Evolutionary conservation across 163 green algal genomes (phyloP).

Genomic region (Prototheca wickerhamii): DNA sequence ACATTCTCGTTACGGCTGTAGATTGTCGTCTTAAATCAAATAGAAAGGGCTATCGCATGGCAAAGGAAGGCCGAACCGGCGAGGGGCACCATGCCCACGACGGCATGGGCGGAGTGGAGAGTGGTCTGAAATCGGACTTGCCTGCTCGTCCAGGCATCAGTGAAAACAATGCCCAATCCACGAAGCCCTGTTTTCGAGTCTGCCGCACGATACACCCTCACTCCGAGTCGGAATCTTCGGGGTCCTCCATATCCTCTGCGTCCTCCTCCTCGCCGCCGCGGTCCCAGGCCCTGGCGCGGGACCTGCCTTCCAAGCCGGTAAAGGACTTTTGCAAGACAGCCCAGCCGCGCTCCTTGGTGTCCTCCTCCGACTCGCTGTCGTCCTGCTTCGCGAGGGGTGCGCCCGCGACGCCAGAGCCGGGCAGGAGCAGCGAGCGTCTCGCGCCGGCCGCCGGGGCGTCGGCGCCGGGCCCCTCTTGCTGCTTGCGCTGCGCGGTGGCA

Average conservation of each 20-base stretch:
- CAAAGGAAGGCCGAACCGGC: no score
- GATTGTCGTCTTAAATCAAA: no score
- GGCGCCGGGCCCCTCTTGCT: slow-evolving; percentile 11
- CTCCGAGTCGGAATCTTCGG: neutral
- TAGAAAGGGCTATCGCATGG: no score
- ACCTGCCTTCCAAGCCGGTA: slow-evolving; percentile 38
- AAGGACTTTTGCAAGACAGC: slow-evolving; percentile 66
- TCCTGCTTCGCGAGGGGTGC: neutral
- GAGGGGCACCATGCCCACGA: no score
- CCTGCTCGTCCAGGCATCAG: no score
- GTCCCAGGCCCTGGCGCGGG: slow-evolving; percentile 69
- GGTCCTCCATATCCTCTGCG: slow-evolving; percentile 5
- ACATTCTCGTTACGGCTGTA: no score
- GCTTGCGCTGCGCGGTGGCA: slow-evolving; percentile 50
- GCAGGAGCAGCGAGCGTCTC: slow-evolving; percentile 28
- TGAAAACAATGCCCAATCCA: no score
- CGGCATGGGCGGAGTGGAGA: no score
- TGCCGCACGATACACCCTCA: no score
- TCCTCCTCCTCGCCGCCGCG: slow-evolving; percentile 27
- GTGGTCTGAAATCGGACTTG: no score
- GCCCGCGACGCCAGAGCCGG: slow-evolving; percentile 3
- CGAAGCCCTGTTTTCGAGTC: no score
- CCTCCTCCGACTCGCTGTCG: slow-evolving; percentile 5
- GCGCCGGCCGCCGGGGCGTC: slow-evolving; percentile 16
- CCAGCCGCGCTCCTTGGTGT: slow-evolving; percentile 36